Conservation (phyloP, 2,329 filamentous ascomycete genomes). For the Phoma sp. region DNA sequence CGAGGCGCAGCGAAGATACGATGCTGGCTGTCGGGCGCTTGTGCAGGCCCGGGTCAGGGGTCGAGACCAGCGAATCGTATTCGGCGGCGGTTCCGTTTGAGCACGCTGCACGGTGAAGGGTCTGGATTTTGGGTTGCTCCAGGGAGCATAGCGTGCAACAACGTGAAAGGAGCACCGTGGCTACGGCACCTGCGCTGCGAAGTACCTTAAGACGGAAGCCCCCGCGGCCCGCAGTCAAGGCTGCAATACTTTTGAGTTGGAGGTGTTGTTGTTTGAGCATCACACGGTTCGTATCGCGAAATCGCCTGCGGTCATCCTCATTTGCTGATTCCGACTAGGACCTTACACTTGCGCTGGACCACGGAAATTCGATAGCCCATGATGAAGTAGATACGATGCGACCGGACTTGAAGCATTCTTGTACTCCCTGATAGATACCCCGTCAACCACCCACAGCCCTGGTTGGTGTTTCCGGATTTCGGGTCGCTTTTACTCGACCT, state of each 20-base stretch:
- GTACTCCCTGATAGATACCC: neutral
- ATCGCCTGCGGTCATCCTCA: conserved; percentile 3
- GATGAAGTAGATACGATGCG: conserved; percentile 6
- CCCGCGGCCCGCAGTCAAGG: neutral
- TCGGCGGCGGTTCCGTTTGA: conserved; percentile 1
- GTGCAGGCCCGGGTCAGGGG: conserved; percentile 1
- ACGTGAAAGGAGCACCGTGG: conserved; percentile 11
- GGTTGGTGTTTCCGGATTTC: conserved; percentile 1
- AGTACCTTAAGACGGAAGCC: conserved; percentile 2
- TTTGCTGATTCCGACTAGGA: neutral
- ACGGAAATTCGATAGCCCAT: neutral
- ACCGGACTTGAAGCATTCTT: conserved; percentile 14
- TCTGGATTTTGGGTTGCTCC: conserved; percentile 3
- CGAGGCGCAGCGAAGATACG: conserved; percentile 4
- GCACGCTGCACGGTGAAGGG: conserved; percentile 4
- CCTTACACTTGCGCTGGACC: neutral
- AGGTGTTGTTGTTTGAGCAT: neutral
- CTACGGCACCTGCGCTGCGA: conserved; percentile 5
- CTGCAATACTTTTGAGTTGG: neutral
- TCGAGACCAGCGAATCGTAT: conserved; percentile 6
- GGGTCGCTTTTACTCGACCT: neutral
- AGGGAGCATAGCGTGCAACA: conserved; percentile 12
- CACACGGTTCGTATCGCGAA: conserved; percentile 10
- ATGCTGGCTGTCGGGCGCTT: conserved; percentile 4
- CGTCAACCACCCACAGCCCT: neutral